Conservation (phyloP, 805 yeast genomes). For the Wickerhamiella musiphila region DNA sequence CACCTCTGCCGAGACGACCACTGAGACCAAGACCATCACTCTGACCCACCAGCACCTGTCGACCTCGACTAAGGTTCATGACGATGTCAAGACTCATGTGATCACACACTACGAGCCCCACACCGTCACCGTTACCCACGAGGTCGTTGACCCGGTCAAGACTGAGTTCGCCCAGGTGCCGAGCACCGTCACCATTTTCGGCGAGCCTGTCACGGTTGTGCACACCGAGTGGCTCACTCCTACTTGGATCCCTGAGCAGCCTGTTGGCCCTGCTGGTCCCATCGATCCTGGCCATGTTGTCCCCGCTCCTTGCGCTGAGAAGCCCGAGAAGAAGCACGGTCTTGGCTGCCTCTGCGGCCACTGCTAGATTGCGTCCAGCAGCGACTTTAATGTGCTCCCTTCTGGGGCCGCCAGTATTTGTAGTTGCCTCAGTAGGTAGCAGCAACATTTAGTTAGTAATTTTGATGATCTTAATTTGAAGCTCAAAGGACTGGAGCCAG, state of each 20-base stretch:
- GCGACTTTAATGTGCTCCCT: too few species aligned
- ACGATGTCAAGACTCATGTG: constrained; percentile 7
- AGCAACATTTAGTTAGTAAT: too few species aligned
- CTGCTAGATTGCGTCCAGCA: too few species aligned
- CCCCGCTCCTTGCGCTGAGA: neutral
- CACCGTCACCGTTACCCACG: constrained; percentile 5
- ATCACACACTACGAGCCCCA: constrained; percentile 7
- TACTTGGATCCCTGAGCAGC: too few species aligned
- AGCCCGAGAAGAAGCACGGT: neutral
- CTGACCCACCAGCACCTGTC: constrained; percentile 2
- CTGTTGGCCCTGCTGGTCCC: too few species aligned
- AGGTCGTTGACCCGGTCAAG: neutral
- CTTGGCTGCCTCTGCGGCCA: constrained; percentile 1
- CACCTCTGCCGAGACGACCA: constrained; percentile 3
- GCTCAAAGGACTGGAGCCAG: too few species aligned
- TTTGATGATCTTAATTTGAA: too few species aligned
- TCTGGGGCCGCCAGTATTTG: too few species aligned
- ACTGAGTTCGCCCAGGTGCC: constrained; percentile 1
- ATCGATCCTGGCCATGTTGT: neutral
- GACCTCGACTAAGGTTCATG: constrained; percentile 5
- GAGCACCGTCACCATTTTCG: too few species aligned
- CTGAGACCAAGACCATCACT: constrained; percentile 3
- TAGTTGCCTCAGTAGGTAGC: too few species aligned
- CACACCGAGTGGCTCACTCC: too few species aligned
- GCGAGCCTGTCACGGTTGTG: too few species aligned